Conservation (phyloP, 1,139 yeast genomes). For the Starmera stellimalicola region DNA sequence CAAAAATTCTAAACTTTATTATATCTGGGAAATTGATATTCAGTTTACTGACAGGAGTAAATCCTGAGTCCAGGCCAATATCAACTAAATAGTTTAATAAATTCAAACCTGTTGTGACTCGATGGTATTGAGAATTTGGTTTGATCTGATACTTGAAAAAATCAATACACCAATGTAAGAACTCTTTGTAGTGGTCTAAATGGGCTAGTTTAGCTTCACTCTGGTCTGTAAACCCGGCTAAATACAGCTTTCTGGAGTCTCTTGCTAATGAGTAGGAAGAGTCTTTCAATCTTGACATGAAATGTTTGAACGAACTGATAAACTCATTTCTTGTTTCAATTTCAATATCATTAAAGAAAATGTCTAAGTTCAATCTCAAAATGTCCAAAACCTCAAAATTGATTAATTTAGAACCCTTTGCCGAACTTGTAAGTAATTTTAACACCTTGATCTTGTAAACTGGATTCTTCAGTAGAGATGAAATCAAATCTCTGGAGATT, state of each 20-base stretch:
- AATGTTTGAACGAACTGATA: conserved; percentile 47
- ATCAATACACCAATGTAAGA: conserved; percentile 33
- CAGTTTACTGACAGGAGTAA: conserved; percentile 28
- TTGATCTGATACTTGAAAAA: conserved; percentile 35
- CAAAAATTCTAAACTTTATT: conserved; percentile 35
- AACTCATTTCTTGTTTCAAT: conserved; percentile 62
- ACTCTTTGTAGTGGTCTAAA: conserved; percentile 28
- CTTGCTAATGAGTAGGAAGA: conserved; percentile 49
- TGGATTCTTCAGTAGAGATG: conserved; percentile 35
- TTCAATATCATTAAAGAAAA: conserved; percentile 51
- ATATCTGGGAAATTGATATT: conserved; percentile 36
- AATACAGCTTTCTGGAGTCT: conserved; percentile 31
- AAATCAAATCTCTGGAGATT: conserved; percentile 28
- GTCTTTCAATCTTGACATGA: conserved; percentile 56
- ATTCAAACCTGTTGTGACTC: conserved; percentile 40
- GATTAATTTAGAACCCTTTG: conserved; percentile 52
- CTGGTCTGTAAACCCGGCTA: conserved; percentile 28
- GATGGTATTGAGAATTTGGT: conserved; percentile 67
- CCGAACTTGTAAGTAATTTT: conserved; percentile 49
- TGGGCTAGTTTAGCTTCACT: conserved; percentile 20
- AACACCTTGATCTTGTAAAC: conserved; percentile 48
- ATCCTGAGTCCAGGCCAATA: conserved; percentile 37
- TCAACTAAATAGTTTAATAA: conserved; percentile 40
- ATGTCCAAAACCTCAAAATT: conserved; percentile 33
- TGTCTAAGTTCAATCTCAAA: conserved; percentile 33